These are phyloP conservation scores for Ustilago cynodontis DNA, from an alignment of 1,284 basidiomycete species.

Conservation along the genomic window DNA sequence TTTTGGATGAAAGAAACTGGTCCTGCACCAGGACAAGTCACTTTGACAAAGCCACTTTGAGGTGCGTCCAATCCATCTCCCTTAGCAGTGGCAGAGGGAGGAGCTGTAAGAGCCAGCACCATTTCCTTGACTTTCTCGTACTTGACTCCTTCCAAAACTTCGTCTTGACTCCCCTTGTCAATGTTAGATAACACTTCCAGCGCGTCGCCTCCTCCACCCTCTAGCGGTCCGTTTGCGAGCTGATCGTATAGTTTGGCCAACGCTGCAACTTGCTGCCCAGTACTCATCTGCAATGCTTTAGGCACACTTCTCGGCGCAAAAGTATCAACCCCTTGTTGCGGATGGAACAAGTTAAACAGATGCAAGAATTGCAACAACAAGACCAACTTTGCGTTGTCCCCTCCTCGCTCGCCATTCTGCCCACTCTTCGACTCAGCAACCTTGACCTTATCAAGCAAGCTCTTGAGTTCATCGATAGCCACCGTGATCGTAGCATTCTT, in stretches of 20 bases:
- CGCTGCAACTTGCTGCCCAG: constrained; percentile 45
- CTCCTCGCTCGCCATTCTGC: not conserved
- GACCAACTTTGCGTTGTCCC: constrained; percentile 30
- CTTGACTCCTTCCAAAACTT: constrained; percentile 43
- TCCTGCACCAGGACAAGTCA: constrained; percentile 15
- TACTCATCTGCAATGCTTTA: constrained; percentile 40
- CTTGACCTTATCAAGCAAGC: constrained; percentile 32
- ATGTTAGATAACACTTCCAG: constrained; percentile 42
- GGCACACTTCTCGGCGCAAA: constrained; percentile 43
- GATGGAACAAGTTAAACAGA: constrained; percentile 51
- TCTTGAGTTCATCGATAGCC: constrained; percentile 37
- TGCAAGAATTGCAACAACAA: constrained; percentile 56
- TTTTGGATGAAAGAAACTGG: constrained; percentile 50
- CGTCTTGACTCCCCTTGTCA: constrained; percentile 27
- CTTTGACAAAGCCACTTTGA: not conserved
- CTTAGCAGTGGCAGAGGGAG: constrained; percentile 23
- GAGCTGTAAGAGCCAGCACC: constrained; percentile 49
- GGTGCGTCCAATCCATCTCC: constrained; percentile 20
- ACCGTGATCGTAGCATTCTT: constrained; percentile 38
- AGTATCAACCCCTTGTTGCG: constrained; percentile 23
- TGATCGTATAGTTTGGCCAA: constrained; percentile 45
- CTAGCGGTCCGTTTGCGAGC: constrained; percentile 48
- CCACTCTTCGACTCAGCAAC: constrained; percentile 12
- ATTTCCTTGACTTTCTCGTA: constrained; percentile 39
- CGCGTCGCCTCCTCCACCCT: constrained; percentile 48